These are phyloP conservation scores for Aulographum hederae DNA, from an alignment of 2,329 filamentous ascomycete species.

Conservation along the genomic window DNA sequence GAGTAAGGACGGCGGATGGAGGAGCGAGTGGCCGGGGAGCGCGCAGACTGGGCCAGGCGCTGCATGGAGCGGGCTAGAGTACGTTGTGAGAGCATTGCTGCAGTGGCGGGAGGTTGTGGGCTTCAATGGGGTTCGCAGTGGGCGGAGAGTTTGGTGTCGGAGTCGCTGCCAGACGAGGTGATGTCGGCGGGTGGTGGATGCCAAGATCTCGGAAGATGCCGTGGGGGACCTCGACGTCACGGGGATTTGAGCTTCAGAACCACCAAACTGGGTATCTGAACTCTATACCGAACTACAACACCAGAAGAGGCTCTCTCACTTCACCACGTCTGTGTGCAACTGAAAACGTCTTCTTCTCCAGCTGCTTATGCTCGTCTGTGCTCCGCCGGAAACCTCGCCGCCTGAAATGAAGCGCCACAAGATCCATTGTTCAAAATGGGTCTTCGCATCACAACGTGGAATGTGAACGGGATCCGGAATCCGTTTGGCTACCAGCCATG, in stretches of 20 bases:
- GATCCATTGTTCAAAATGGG: slow-evolving; percentile 33
- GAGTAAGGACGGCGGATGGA: slow-evolving; percentile 53
- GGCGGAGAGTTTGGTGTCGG: slow-evolving; percentile 6
- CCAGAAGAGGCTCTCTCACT: too few species aligned
- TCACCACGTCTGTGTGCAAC: too few species aligned
- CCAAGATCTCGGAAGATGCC: too few species aligned
- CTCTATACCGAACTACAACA: too few species aligned
- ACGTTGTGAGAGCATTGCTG: slow-evolving; percentile 48
- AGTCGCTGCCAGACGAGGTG: background rate
- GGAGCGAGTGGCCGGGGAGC: slow-evolving; percentile 37
- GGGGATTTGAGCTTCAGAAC: too few species aligned
- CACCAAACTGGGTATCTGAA: too few species aligned
- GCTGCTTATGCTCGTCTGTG: too few species aligned
- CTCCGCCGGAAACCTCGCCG: too few species aligned
- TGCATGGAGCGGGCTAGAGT: slow-evolving; percentile 31
- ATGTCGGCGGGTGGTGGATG: background rate
- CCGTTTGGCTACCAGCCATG: slow-evolving; percentile 35
- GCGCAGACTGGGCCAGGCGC: slow-evolving; percentile 36
- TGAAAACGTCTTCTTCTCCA: too few species aligned
- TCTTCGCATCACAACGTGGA: slow-evolving; percentile 52
- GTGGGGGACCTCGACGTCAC: too few species aligned
- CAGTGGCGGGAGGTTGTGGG: too few species aligned
- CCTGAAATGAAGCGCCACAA: background rate
- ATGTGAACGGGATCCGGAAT: slow-evolving; percentile 35
- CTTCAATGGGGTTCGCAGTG: slow-evolving; percentile 7